These are phyloP conservation scores for Eucalyptus caleyi DNA, from an alignment of 345 rosid species.

Conservation along the genomic window DNA sequence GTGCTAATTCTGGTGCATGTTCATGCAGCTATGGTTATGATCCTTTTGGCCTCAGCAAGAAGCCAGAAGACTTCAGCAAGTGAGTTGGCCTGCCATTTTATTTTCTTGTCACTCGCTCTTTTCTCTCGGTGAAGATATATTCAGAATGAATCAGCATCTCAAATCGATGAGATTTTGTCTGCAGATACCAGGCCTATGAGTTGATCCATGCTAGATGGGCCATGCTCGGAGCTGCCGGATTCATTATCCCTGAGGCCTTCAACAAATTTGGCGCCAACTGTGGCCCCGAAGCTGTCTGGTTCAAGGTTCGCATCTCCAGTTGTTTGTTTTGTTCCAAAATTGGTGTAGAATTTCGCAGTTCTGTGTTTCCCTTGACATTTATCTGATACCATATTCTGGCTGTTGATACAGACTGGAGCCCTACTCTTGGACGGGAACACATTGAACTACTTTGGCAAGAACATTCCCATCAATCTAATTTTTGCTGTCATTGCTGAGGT, in stretches of 20 bases:
- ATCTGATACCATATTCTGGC: background rate
- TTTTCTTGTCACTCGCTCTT: background rate
- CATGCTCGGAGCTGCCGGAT: constrained; percentile 97
- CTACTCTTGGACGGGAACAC: constrained; percentile 95
- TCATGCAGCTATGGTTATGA: constrained; percentile 84
- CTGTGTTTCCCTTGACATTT: background rate
- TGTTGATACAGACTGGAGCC: constrained; percentile 73
- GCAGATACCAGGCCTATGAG: constrained; percentile 86
- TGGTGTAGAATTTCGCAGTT: background rate
- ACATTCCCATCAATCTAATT: constrained; percentile 78
- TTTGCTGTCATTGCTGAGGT: constrained; percentile 76
- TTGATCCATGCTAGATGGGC: constrained; percentile 96
- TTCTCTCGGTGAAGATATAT: background rate
- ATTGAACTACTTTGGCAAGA: constrained; percentile 86
- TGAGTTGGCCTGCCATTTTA: constrained; percentile 9
- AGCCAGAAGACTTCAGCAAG: constrained; percentile 86
- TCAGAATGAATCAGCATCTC: background rate
- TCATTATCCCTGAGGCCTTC: constrained; percentile 87
- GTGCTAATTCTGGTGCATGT: background rate
- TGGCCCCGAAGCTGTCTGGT: constrained; percentile 99
- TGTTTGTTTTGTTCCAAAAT: background rate
- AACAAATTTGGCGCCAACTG: constrained; percentile 98
- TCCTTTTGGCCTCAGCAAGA: constrained; percentile 95
- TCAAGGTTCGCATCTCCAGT: constrained; percentile 35
- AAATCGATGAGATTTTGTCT: background rate